Evolutionary conservation across 2,329 filamentous ascomycete genomes (phyloP), one percentile per base, ranked within the genome.

Genomic region (Paracamarosporium sp.): DNA sequence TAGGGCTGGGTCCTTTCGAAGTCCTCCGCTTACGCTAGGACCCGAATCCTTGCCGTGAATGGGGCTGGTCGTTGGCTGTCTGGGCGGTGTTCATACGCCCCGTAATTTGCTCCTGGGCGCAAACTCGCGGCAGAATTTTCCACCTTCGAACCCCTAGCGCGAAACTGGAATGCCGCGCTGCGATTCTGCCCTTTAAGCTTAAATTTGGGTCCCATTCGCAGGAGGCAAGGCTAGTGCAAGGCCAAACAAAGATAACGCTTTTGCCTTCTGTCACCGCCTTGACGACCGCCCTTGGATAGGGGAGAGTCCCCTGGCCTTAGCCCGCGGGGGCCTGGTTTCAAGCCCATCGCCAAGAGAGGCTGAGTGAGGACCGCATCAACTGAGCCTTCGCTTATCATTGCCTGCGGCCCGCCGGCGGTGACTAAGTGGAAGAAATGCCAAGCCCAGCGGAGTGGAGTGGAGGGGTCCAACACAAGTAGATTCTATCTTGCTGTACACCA

Each of bases 1-100:
- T 31, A 51, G 48, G 48, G 24, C 22, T 17, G 46, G 20, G 40
- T 5, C 20, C 3, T 12, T n/a, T 17, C 13, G 30, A 48, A 2
- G 12, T 48, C 47, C 17, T 33, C 47, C 20, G 33, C 33, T 33
- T 50, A 50, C 47, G 33, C 47, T 27, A 50, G 22, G 47, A 40
- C 6, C 8, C 33, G n/a, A 8, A 40, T 28, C 47, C 47, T 40
- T 25, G 46, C 22, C 46, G 24, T n/a, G 8, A 38, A 12, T 22
- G 31, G 22, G 22, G 31, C 30, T 20, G 17, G 20, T 20, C 31
- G 20, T 3, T 45, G 43, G 43, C 43, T n/a, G 25, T 30, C 22
- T 40, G 9, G 33, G 31, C 46, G 24, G 30, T 38, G 31, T 17
- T 9, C 7, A 27, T 50, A 13, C 31, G 47, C 47, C 24, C 33